Evolutionary conservation across 495 filamentous ascomycete genomes (phyloP).

Genomic region (Daldinia caldariorum): DNA sequence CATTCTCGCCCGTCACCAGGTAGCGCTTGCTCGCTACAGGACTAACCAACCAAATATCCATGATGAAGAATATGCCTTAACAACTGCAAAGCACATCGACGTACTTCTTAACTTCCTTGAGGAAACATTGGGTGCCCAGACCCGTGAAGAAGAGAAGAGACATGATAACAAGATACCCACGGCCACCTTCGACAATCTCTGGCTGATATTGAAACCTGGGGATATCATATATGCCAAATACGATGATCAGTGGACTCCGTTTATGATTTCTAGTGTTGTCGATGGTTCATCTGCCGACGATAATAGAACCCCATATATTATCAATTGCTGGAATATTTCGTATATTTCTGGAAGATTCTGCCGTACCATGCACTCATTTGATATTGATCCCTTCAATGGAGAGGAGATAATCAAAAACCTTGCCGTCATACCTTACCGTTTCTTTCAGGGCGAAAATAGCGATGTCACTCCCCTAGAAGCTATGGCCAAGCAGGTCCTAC

Average conservation of each 20-base stretch:
- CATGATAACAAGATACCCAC: neutral
- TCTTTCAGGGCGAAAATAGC: neutral
- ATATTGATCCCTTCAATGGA: neutral
- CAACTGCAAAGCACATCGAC: constrained; percentile 2
- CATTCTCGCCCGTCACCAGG: constrained; percentile 50
- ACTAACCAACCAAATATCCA: constrained; percentile 2
- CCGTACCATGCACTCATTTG: neutral
- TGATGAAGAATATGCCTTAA: neutral
- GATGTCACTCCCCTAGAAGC: neutral
- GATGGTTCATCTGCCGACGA: neutral
- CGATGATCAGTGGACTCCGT: neutral
- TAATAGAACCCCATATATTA: neutral
- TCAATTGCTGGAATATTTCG: neutral
- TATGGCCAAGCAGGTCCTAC: neutral
- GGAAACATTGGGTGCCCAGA: neutral
- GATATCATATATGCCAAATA: neutral
- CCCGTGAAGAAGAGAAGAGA: neutral
- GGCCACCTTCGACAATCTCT: neutral
- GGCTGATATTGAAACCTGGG: neutral
- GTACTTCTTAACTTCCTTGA: neutral
- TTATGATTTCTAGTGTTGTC: neutral
- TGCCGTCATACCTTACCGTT: neutral
- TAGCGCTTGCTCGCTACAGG: constrained; percentile 49
- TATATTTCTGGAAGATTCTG: neutral
- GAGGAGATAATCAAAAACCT: neutral